phyloP scores from a whole-genome alignment of 352 stramenopile genomes.

The Peronospora destructor region DNA sequence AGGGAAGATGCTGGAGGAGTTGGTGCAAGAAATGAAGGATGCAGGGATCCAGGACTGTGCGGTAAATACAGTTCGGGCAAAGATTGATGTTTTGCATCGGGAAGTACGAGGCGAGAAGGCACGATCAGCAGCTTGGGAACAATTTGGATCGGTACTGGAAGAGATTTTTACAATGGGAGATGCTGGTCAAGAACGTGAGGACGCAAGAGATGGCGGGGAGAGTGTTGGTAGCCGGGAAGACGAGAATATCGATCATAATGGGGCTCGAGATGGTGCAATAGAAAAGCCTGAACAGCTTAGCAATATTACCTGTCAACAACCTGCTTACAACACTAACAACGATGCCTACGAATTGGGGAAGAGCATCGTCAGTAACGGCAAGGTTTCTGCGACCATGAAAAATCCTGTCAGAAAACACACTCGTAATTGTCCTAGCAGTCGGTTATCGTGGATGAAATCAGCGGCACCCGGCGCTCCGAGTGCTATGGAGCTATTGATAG shows the following conservation, averaged over 20 bases:
- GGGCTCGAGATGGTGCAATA: neutral
- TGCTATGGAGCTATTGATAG: conserved; percentile 24
- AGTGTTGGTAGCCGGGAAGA: conserved; percentile 1
- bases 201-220: neutral
- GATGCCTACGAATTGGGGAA: neutral
- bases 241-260: neutral
- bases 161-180: conserved; percentile 30
- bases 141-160: conserved; percentile 25
- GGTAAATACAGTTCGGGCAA: conserved; percentile 21
- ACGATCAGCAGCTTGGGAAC: conserved; percentile 21
- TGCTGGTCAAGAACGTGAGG: conserved; percentile 12
- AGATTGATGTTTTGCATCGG: conserved; percentile 23
- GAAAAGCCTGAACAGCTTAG: neutral
- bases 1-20: conserved; percentile 16
- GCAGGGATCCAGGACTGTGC: conserved; percentile 20
- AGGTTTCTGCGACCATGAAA: conserved; percentile 5
- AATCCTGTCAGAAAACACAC: conserved; percentile 6
- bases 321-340: neutral
- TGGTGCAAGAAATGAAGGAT: conserved; percentile 20
- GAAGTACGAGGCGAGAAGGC: conserved; percentile 23
- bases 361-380: neutral
- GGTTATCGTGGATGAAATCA: conserved; percentile 27
- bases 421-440: conserved; percentile 9
- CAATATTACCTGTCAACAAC: neutral
- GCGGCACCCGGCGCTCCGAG: conserved; percentile 8